Evolutionary conservation across 1,284 basidiomycete genomes (phyloP).

Genomic region (Tylopilus sp.): DNA sequence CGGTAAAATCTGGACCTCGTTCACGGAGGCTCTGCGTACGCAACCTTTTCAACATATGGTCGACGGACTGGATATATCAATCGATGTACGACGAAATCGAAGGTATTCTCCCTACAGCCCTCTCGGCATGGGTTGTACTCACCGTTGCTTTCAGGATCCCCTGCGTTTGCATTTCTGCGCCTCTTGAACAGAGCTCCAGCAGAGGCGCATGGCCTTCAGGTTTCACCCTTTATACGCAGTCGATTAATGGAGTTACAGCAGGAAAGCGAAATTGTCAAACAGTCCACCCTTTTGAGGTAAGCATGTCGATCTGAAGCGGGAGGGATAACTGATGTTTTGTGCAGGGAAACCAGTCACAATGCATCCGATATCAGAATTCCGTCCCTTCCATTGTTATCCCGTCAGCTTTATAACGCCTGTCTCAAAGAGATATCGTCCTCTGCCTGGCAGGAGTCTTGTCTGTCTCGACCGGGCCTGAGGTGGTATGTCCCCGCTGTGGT

Average conservation of each 20-base stretch:
- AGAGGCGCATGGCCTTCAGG: conserved; percentile 62
- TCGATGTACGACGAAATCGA: conserved; percentile 62
- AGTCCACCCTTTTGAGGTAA: conserved; percentile 49
- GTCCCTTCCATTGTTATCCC: conserved; percentile 37
- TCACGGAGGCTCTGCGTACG: conserved; percentile 61
- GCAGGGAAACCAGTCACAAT: conserved; percentile 24
- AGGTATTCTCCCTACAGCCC: conserved; percentile 37
- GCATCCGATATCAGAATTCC: conserved; percentile 23
- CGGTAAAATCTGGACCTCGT: conserved; percentile 51
- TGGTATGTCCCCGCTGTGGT: conserved; percentile 83
- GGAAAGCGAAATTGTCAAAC: conserved; percentile 42
- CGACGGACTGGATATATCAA: conserved; percentile 71
- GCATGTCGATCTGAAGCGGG: conserved; percentile 25
- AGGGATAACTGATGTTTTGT: conserved; percentile 6
- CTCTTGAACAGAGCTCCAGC: conserved; percentile 61
- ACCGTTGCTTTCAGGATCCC: conserved; percentile 33
- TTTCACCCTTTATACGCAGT: conserved; percentile 54
- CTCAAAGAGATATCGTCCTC: conserved; percentile 59
- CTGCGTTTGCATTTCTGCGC: conserved; percentile 75
- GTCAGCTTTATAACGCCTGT: conserved; percentile 43
- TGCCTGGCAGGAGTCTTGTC: conserved; percentile 71
- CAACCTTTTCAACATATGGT: conserved; percentile 91
- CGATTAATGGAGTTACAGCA: conserved; percentile 46
- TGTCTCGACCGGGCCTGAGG: conserved; percentile 75
- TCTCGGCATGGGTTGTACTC: conserved; percentile 2